Conservation (phyloP, 2,329 filamentous ascomycete genomes). For the Pyricularia sp. region DNA sequence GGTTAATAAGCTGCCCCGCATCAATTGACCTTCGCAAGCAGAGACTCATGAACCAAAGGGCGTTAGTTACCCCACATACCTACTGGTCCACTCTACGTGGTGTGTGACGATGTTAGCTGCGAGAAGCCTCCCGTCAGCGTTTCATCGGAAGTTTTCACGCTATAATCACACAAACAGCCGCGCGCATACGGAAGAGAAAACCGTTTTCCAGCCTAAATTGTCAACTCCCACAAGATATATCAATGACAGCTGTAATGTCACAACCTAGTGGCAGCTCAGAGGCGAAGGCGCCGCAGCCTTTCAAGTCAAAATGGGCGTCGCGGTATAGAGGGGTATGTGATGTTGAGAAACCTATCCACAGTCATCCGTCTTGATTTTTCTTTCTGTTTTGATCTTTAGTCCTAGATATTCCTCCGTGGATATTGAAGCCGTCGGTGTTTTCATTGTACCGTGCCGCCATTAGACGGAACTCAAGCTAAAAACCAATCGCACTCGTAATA, state of each 20-base stretch:
- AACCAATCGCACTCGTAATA: not conserved
- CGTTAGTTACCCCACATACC: not conserved
- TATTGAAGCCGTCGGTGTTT: not conserved
- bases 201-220: not conserved
- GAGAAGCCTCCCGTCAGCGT: not conserved
- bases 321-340: slow-evolving; percentile 50
- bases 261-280: slow-evolving; percentile 9
- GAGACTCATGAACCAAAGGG: not conserved
- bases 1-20: not conserved
- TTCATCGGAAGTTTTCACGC: not conserved
- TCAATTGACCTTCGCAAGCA: not conserved
- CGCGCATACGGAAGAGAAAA: not conserved
- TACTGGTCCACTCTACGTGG: not conserved
- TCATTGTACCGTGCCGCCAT: not conserved
- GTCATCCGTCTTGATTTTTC: not conserved
- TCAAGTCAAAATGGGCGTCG: slow-evolving; percentile 44
- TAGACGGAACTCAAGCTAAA: not conserved
- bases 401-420: not conserved
- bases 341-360: not conserved
- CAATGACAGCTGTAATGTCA: slow-evolving; percentile 25
- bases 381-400: not conserved
- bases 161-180: not conserved
- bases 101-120: not conserved
- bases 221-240: not conserved
- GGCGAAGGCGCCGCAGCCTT: slow-evolving; percentile 20